A percentile compares a stretch with the other conserved stretches of the same genome.
These are phyloP conservation scores for Przewalskia tangutica DNA, from an alignment of 257 asterid genomes.

Conservation along the genomic window DNA sequence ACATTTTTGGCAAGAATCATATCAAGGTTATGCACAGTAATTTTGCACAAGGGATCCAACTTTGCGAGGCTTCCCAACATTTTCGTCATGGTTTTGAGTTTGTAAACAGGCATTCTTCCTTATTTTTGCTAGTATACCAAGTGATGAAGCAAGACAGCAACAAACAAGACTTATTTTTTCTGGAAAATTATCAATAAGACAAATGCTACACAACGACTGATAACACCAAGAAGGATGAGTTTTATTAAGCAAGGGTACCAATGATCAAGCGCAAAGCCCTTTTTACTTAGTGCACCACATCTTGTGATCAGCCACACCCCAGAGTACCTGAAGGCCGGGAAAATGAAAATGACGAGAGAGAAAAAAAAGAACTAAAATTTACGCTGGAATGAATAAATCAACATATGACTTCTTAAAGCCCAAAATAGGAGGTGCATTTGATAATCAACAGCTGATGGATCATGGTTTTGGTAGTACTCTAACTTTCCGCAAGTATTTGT, in stretches of 20 bases:
- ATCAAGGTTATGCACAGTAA: not conserved
- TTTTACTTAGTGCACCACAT: slow-evolving; percentile 57
- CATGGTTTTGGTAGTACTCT: not conserved
- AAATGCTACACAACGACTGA: slow-evolving; percentile 57
- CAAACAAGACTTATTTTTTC: slow-evolving; percentile 42
- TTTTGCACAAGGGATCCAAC: not conserved
- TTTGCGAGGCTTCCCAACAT: not conserved
- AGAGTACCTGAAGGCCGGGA: slow-evolving; percentile 42
- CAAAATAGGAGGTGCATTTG: not conserved
- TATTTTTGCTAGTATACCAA: not conserved
- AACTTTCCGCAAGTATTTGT: not conserved
- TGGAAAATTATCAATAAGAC: slow-evolving; percentile 75
- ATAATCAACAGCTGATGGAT: not conserved
- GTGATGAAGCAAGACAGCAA: not conserved
- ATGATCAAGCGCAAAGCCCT: slow-evolving; percentile 48
- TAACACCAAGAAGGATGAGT: slow-evolving; percentile 50
- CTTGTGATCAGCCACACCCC: slow-evolving; percentile 93
- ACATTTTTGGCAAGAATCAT: slow-evolving; percentile 1
- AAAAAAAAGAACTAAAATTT: not conserved
- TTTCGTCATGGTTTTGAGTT: not conserved
- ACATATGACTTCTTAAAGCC: not conserved
- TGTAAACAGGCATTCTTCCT: not conserved
- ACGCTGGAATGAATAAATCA: not conserved
- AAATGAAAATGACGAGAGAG: not conserved
- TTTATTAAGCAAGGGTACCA: slow-evolving; percentile 53